Percentiles rank a stretch among this genome's conserved stretches.
phyloP scores from a whole-genome alignment of 2,329 filamentous ascomycete species.

The Penicillium frequentans region DNA sequence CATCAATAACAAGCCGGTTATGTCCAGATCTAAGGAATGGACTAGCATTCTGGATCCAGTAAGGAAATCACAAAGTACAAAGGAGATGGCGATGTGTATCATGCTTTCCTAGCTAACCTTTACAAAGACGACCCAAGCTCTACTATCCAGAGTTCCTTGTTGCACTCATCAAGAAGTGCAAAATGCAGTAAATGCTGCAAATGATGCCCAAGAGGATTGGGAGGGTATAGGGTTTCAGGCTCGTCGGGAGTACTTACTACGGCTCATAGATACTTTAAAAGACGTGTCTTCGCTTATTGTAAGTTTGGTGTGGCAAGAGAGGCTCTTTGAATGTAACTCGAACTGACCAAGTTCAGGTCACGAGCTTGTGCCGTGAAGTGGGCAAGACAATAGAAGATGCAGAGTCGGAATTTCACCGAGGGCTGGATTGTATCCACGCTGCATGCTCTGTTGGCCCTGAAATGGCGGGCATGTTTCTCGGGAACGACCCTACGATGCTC shows the following conservation, averaged over 20 bases:
- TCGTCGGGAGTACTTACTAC: slow-evolving; percentile 19
- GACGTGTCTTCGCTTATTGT: slow-evolving; percentile 13
- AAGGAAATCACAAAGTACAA: neutral
- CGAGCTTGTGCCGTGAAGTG: slow-evolving; percentile 20
- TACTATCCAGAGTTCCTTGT: slow-evolving; percentile 23
- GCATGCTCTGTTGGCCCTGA: slow-evolving; percentile 26
- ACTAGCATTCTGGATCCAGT: slow-evolving; percentile 26
- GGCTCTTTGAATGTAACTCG: neutral
- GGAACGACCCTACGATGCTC: slow-evolving; percentile 19
- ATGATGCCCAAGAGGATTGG: slow-evolving; percentile 25
- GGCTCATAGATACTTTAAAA: slow-evolving; percentile 17
- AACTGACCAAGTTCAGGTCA: slow-evolving; percentile 7
- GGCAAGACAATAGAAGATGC: slow-evolving; percentile 29
- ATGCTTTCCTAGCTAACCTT: neutral
- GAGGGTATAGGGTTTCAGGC: slow-evolving; percentile 15
- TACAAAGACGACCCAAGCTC: slow-evolving; percentile 14
- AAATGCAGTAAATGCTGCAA: slow-evolving; percentile 20
- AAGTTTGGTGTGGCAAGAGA: slow-evolving; percentile 5
- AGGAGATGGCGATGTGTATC: neutral
- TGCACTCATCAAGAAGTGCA: slow-evolving; percentile 24
- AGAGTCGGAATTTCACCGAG: slow-evolving; percentile 25
- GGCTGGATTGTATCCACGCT: slow-evolving; percentile 27
- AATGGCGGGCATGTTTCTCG: slow-evolving; percentile 27
- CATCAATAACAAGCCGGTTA: slow-evolving; percentile 24
- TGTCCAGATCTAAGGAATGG: slow-evolving; percentile 25